phyloP scores from a whole-genome alignment of 176 grass and related monocot genomes.

The Ananas comosus region DNA sequence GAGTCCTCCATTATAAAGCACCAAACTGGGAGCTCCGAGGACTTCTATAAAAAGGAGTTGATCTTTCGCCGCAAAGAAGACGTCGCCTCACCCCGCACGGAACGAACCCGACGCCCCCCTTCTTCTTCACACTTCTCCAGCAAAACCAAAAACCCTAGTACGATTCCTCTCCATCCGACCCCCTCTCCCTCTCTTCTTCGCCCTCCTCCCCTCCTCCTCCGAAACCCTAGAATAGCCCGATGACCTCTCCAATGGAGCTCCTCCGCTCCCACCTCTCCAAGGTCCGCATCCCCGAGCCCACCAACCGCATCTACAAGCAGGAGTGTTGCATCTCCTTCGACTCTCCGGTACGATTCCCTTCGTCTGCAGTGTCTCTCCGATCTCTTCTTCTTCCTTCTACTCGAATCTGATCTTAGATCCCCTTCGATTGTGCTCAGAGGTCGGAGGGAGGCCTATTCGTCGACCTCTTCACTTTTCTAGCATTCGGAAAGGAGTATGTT shows the following conservation, averaged over 20 bases:
- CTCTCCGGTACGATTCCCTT: conserved; percentile 43
- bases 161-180: neutral
- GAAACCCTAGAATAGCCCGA: conserved; percentile 31
- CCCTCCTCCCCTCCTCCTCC: conserved; percentile 5
- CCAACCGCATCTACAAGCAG: conserved; percentile 87
- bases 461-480: conserved; percentile 84
- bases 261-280: conserved; percentile 70
- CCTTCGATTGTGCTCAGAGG: conserved; percentile 30
- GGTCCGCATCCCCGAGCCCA: conserved; percentile 92
- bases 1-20: too few species aligned
- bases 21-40: too few species aligned
- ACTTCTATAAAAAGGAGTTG: too few species aligned
- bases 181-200: neutral
- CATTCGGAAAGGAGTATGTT: conserved; percentile 71
- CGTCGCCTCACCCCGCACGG: too few species aligned
- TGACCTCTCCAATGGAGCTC: conserved; percentile 59
- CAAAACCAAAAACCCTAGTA: neutral
- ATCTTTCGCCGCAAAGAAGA: too few species aligned
- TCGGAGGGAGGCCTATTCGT: conserved; percentile 75
- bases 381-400: neutral
- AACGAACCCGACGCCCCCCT: neutral
- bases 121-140: neutral
- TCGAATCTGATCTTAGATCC: neutral
- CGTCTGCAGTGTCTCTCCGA: neutral
- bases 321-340: conserved; percentile 98